These are phyloP conservation scores for Climacium dendroides DNA, from an alignment of 225 moss, liverwort and hornwort species.

Conservation along the genomic window DNA sequence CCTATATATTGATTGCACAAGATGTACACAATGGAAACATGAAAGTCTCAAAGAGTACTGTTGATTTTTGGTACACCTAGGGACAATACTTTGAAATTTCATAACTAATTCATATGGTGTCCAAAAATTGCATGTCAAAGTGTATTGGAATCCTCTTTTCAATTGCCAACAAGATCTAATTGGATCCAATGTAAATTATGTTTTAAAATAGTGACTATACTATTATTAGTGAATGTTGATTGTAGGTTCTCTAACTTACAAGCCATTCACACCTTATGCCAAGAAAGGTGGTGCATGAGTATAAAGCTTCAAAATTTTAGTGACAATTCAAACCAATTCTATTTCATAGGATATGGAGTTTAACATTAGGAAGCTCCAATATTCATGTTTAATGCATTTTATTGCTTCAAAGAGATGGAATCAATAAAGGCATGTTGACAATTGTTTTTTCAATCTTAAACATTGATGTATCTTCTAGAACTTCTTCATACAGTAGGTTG, in stretches of 20 bases:
- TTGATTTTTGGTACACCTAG: neutral
- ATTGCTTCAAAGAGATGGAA: neutral
- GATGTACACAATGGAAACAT: neutral
- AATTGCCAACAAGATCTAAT: neutral
- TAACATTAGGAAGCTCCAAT: neutral
- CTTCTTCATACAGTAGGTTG: neutral
- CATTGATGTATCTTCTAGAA: neutral
- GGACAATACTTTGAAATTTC: neutral
- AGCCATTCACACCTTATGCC: rapidly evolving
- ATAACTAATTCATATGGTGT: neutral
- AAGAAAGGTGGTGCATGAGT: neutral
- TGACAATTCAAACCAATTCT: neutral
- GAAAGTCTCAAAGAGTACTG: neutral
- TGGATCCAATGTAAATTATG: neutral
- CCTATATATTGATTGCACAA: neutral
- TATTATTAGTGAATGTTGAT: neutral
- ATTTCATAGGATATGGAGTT: neutral
- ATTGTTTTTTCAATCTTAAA: neutral
- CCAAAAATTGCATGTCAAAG: neutral
- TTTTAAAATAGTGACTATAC: neutral
- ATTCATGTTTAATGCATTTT: neutral
- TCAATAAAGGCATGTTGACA: neutral
- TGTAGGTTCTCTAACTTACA: neutral
- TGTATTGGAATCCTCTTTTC: rapidly evolving
- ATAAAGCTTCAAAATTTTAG: neutral